These are phyloP conservation scores for Acacia acuminata DNA, from an alignment of 306 rosid species.

Conservation along the genomic window DNA sequence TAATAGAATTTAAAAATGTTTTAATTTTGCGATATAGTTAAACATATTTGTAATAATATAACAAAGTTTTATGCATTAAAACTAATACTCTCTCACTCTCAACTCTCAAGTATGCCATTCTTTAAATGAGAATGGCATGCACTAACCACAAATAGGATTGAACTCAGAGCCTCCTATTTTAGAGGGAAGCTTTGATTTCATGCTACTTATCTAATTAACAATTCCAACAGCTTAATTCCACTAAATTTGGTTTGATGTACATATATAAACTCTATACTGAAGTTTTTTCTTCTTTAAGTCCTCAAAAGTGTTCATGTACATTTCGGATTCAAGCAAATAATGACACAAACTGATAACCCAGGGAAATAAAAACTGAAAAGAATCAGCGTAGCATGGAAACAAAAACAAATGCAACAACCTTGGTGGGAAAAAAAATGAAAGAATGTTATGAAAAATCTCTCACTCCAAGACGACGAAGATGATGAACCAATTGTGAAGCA, in stretches of 20 bases:
- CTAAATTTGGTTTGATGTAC: no score
- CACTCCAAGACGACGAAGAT: background rate
- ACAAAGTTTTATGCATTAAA: background rate
- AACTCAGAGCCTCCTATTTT: no score
- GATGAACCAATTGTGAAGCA: background rate
- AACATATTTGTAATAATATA: no score
- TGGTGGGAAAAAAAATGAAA: constrained; percentile 23
- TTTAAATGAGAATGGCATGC: no score
- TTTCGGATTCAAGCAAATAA: background rate
- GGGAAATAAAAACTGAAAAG: background rate
- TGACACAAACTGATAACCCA: background rate
- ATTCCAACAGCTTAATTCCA: no score
- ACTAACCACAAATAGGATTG: no score
- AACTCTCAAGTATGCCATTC: no score
- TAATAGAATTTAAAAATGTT: background rate
- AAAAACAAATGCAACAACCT: background rate
- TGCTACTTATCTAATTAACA: no score
- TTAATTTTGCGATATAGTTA: no score
- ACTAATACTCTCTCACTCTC: background rate
- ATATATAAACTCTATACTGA: background rate
- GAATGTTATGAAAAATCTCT: background rate
- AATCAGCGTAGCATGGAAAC: background rate
- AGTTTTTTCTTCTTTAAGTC: background rate
- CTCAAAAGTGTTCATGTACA: background rate
- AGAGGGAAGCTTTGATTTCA: no score